Evolutionary conservation across 2,329 filamentous ascomycete genomes (phyloP).

Genomic region (Diaporthe destruens): DNA sequence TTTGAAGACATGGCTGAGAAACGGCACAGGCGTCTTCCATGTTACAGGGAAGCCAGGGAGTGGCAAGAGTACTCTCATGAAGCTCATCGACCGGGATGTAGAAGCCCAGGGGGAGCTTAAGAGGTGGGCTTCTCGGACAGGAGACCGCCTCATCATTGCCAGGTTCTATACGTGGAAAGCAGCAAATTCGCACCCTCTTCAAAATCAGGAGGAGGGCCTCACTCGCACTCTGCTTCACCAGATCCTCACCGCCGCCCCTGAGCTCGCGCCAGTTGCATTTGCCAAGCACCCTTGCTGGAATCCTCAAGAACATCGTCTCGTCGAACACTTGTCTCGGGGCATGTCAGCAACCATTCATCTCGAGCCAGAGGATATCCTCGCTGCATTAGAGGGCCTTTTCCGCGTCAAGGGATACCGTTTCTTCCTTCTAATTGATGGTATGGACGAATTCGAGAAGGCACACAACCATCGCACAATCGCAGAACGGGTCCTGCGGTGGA

Average conservation of each 20-base stretch:
- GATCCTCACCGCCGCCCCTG: not conserved
- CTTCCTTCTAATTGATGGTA: conserved; percentile 10
- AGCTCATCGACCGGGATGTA: not conserved
- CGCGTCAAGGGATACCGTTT: not conserved
- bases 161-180: conserved; percentile 21
- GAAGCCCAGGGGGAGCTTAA: not conserved
- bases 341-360: not conserved
- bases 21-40: not conserved
- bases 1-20: not conserved
- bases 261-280: not conserved
- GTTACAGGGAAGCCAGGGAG: conserved; percentile 21
- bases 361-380: not conserved
- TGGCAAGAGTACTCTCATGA: conserved; percentile 24
- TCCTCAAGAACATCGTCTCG: not conserved
- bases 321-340: not conserved
- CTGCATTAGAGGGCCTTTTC: not conserved
- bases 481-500: not conserved
- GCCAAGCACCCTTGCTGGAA: not conserved
- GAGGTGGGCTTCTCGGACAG: not conserved
- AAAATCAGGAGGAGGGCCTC: not conserved
- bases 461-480: not conserved
- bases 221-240: not conserved
- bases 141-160: not conserved
- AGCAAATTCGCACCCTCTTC: not conserved
- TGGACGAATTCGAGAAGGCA: conserved; percentile 3